Base-by-base conservation (phyloP, 257 asterid species). In the Lantana camara region DNA sequence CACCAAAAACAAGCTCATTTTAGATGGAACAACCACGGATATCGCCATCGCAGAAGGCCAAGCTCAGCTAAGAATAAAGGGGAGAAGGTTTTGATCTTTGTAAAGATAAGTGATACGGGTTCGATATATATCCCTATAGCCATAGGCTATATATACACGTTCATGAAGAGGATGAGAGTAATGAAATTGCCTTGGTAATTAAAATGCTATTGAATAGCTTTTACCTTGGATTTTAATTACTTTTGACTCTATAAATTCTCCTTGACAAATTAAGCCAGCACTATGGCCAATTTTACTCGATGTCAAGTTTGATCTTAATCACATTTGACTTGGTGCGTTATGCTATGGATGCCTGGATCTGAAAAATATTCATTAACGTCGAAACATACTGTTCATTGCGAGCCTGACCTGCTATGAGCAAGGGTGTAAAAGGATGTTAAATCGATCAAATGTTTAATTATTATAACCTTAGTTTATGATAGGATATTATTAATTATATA, bases 1-100 rank as follows among this genome's bases (percentile, higher is more conserved):
- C 50, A 75, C 48, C 51, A 58, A 50, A 21, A 74, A 16, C 15
- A 63, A 58, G 48, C 60, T 58, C 66, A 54, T 61, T 40, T 15
- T 45, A 24, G 63, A 55, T 42, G 59, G 4, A 35, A 17, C 37
- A 59, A 10, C 7, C 40, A 7, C n/a, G n/a, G n/a, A 52, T 76
- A 77, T 71, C 16, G 69, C 9, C 46, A 47, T 9, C n/a, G 40
- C 40, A 37, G 3, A 37, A 37, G 1, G 9, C 40, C 40, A 35
- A 9, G 13, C 40, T 35, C 7, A 35, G 7, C 7, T 35, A 41
- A 41, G n/a, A 41, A 27, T 27, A 17, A 5, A 16, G 20, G 24
- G 23, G 13, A 16, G 12, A 14, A 42, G 20, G 15, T 32, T 27
- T 3, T 41, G 45, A 21, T 22, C 37, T 13, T 54, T 68, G 60